Conservation (phyloP, 2,329 filamentous ascomycete species). For the Aspergillus neotritici region DNA sequence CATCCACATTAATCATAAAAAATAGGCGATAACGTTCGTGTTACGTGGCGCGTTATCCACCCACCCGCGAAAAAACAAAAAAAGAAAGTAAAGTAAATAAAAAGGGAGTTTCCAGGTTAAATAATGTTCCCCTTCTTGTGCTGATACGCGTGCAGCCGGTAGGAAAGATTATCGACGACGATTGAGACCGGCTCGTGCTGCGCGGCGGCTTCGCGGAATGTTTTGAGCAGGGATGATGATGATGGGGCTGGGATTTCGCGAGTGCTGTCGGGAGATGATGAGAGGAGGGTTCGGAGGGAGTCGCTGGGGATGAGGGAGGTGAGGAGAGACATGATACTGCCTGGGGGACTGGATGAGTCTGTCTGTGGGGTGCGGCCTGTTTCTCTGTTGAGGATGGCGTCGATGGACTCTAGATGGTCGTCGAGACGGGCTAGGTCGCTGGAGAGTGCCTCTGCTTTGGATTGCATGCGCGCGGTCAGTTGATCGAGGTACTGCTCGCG, state of each 20-base stretch:
- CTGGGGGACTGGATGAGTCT: not conserved
- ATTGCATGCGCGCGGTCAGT: conserved; percentile 27
- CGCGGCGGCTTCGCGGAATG: conserved; percentile 20
- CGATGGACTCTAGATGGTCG: conserved; percentile 32
- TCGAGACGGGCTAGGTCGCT: conserved; percentile 28
- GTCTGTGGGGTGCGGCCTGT: not conserved
- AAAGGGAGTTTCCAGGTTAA: too few relatives aligned
- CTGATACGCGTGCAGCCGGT: conserved; percentile 16
- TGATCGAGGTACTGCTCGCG: conserved; percentile 31
- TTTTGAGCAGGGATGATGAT: too few relatives aligned
- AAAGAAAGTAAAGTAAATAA: too few relatives aligned
- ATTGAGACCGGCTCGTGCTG: conserved; percentile 26
- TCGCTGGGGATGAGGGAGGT: not conserved
- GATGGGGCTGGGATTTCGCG: too few relatives aligned
- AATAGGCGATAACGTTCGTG: too few relatives aligned
- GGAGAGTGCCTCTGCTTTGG: conserved; percentile 27
- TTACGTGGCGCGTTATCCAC: too few relatives aligned
- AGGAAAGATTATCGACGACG: conserved; percentile 21
- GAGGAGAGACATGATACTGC: too few relatives aligned
- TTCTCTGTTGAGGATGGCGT: conserved; percentile 24
- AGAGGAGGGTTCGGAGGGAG: too few relatives aligned
- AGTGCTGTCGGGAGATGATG: too few relatives aligned
- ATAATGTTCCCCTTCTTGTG: conserved; percentile 10
- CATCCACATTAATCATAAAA: too few relatives aligned
- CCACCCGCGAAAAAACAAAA: too few relatives aligned